These are phyloP conservation scores for Pseudozyma hubeiensis DNA, from an alignment of 1,284 basidiomycete species.

Conservation along the genomic window DNA sequence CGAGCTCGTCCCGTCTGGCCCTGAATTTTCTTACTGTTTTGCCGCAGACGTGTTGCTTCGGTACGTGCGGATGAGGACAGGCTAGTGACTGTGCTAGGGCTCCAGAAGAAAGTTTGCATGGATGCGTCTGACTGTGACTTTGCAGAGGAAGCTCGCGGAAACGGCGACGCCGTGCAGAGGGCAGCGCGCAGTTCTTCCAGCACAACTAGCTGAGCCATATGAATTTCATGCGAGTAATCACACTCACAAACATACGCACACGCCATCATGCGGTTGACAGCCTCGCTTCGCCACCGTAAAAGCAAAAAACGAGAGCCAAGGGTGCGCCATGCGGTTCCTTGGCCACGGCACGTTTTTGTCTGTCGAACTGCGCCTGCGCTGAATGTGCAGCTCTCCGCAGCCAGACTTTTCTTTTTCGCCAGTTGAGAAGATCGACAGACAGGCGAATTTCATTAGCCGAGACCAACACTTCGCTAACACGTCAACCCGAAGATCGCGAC, in stretches of 20 bases:
- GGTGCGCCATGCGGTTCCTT: no score
- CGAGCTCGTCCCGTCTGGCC: no score
- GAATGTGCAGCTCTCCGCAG: not conserved
- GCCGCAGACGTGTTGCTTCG: no score
- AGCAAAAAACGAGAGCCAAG: no score
- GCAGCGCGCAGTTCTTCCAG: not conserved
- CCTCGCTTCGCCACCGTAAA: no score
- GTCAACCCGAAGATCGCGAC: not conserved
- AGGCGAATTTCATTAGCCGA: constrained; percentile 16
- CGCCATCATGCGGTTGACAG: not conserved
- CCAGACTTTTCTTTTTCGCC: not conserved
- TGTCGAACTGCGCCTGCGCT: not conserved
- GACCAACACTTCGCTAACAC: constrained; percentile 31
- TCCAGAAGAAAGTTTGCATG: no score
- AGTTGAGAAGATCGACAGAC: constrained; percentile 5
- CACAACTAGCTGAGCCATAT: not conserved
- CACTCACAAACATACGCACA: no score
- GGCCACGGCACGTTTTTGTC: no score
- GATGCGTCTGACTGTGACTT: not conserved
- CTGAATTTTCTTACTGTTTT: no score
- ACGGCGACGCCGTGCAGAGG: not conserved
- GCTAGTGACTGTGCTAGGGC: no score
- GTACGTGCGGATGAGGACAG: no score
- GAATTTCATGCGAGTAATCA: not conserved
- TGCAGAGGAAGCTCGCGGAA: not conserved